phyloP scores from a whole-genome alignment of 108 stramenopile species.

The Cyclotella atomus region DNA sequence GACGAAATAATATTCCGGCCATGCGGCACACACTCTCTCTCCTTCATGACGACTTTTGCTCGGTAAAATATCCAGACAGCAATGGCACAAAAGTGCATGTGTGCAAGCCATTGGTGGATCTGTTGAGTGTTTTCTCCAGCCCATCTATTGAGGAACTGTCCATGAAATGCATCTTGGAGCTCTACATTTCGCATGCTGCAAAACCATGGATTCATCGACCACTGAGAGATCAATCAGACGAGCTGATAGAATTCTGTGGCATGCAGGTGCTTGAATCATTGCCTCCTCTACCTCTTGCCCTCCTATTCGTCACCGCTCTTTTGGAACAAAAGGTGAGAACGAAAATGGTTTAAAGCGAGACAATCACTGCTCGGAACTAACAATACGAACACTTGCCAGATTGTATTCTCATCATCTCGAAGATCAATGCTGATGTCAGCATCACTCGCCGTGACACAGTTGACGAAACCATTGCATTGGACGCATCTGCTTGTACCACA shows the following conservation, averaged over 20 bases:
- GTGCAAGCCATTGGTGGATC: slow-evolving; percentile 65
- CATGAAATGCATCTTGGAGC: slow-evolving; percentile 59
- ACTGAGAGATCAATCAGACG: slow-evolving; percentile 50
- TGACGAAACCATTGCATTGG: slow-evolving; percentile 78
- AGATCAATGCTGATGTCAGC: slow-evolving; percentile 73
- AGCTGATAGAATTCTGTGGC: slow-evolving; percentile 55
- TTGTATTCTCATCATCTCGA: slow-evolving; percentile 78
- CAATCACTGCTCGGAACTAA: too few species aligned
- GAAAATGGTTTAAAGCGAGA: too few species aligned
- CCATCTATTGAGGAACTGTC: slow-evolving; percentile 54
- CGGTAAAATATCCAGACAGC: slow-evolving; percentile 12
- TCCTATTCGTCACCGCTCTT: slow-evolving; percentile 71
- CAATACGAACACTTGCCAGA: slow-evolving; percentile 14
- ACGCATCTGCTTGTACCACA: slow-evolving; percentile 80
- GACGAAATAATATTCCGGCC: slow-evolving; percentile 59
- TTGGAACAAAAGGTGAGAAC: slow-evolving; percentile 79
- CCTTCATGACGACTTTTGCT: slow-evolving; percentile 54
- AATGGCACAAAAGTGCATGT: slow-evolving; percentile 11
- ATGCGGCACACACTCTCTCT: slow-evolving; percentile 76
- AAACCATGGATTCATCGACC: slow-evolving; percentile 71
- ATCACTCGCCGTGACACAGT: slow-evolving; percentile 51
- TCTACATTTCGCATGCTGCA: slow-evolving; percentile 52
- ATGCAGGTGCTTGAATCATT: slow-evolving; percentile 64
- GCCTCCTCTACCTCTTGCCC: slow-evolving; percentile 77
- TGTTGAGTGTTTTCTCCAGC: slow-evolving; percentile 64